phyloP scores from a whole-genome alignment of 345 rosid genomes.

The Erysimum cheiranthoides region DNA sequence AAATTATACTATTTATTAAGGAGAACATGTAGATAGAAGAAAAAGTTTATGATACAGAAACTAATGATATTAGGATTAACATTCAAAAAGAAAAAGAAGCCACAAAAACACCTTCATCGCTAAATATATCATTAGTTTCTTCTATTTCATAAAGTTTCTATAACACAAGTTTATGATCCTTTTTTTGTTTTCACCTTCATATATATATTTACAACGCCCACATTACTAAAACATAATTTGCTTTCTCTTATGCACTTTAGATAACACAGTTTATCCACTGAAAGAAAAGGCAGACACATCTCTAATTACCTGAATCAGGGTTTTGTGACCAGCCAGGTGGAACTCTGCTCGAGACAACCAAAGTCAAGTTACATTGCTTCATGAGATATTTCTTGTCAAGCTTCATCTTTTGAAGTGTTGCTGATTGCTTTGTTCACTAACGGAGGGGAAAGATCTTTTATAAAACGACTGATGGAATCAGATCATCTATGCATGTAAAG shows the following conservation, averaged over 20 bases:
- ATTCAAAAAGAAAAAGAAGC: no score
- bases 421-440: not conserved
- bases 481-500: conserved; percentile 56
- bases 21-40: no score
- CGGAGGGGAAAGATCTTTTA: conserved; percentile 43
- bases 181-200: no score
- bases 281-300: not conserved
- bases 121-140: not conserved
- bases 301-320: conserved; percentile 20
- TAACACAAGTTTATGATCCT: not conserved
- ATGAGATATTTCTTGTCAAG: conserved; percentile 1
- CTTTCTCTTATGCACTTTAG: conserved; percentile 5
- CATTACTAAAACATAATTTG: not conserved
- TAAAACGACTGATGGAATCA: conserved; percentile 68
- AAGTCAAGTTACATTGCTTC: not conserved
- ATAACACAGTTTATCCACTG: not conserved
- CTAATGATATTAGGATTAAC: not conserved
- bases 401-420: conserved; percentile 7
- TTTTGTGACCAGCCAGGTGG: conserved; percentile 52
- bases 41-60: no score
- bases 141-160: not conserved
- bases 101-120: not conserved
- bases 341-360: conserved; percentile 45
- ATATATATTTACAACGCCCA: not conserved
- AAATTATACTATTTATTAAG: no score